Evolutionary conservation across 192 early-diverging fungal species (phyloP), one percentile per base, ranked within the genome.

Genomic region (Phlyctochytrium arcticum): DNA sequence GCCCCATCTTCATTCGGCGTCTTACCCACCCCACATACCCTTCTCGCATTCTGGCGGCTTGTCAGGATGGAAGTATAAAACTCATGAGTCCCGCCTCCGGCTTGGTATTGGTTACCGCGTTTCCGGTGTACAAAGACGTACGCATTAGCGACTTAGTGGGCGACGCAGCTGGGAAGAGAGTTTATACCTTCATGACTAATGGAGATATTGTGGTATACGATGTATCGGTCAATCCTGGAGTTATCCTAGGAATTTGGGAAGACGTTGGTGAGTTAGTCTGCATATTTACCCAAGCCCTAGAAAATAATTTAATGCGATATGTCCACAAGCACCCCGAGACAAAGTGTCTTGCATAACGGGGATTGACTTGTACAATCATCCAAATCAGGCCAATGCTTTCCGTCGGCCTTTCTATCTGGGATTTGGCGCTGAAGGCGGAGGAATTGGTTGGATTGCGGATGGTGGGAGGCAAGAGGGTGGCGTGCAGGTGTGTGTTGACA

Each of bases 61-160:
- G 35, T 12, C 42, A 48, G 6, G 77, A 79, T 50, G 69, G 63
- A 6, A 69, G 72, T 12, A 59, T 82, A 0, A 54, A 60, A 24
- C 34, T 82, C 36, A 39, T 80, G 6, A 77, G 75, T 12, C 80
- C 80, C 6, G 71, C 72, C 21, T 75, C 77, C n/a, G 80, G 80
- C 0, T 54, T 55, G 9, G 62, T 56, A 10, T 57, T 82, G 0
- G 37, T 67, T 5, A 77, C 74, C 9, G 68, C 65, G 7, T 79
- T 77, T 62, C 80, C 80, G 6, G 73, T 77, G 35, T 57, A 74
- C 36, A 58, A 67, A 36, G 76, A 80, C 34, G 62, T 60, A 12
- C 19, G 31, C 2, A 47, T 73, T 3, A 29, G 29, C 9, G 66
- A 66, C 27, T 64, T 68, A 5, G 77, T 70, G 6, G 73, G 71